These are phyloP conservation scores for Geranium rotundifolium DNA, from an alignment of 345 rosid species.

Conservation along the genomic window DNA sequence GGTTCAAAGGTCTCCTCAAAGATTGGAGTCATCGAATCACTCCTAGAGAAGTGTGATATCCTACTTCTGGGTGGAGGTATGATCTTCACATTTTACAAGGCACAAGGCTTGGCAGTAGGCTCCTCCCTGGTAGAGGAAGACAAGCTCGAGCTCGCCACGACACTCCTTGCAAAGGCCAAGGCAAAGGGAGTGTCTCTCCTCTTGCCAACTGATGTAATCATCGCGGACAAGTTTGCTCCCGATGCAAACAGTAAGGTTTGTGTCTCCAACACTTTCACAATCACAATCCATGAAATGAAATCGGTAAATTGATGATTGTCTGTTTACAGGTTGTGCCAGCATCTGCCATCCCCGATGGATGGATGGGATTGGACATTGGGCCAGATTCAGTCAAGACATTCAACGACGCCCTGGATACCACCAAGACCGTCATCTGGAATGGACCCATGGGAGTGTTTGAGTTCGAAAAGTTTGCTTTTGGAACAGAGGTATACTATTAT, in stretches of 20 bases:
- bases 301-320: neutral
- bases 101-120: slow-evolving; percentile 61
- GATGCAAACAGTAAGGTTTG: slow-evolving; percentile 86
- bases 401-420: slow-evolving; percentile 59
- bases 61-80: slow-evolving; percentile 88
- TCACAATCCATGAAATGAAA: neutral
- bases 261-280: neutral
- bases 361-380: slow-evolving; percentile 94
- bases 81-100: slow-evolving; percentile 64
- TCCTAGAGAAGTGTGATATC: slow-evolving; percentile 54
- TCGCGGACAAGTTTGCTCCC: slow-evolving; percentile 85
- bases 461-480: slow-evolving; percentile 72
- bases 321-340: slow-evolving; percentile 60
- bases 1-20: slow-evolving; percentile 94
- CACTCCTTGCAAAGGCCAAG: slow-evolving; percentile 71
- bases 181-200: slow-evolving; percentile 70
- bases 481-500: slow-evolving; percentile 52
- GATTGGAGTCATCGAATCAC: slow-evolving; percentile 90
- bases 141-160: slow-evolving; percentile 33
- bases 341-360: slow-evolving; percentile 75
- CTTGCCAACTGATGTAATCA: slow-evolving; percentile 70
- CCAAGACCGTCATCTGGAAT: slow-evolving; percentile 90
- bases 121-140: slow-evolving; percentile 74
- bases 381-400: slow-evolving; percentile 74
- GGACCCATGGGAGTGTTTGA: slow-evolving; percentile 99